A percentile compares a stretch with the other conserved stretches of the same genome.
Evolutionary conservation across 306 rosid genomes (phyloP).

Genomic region (Delonix regia): DNA sequence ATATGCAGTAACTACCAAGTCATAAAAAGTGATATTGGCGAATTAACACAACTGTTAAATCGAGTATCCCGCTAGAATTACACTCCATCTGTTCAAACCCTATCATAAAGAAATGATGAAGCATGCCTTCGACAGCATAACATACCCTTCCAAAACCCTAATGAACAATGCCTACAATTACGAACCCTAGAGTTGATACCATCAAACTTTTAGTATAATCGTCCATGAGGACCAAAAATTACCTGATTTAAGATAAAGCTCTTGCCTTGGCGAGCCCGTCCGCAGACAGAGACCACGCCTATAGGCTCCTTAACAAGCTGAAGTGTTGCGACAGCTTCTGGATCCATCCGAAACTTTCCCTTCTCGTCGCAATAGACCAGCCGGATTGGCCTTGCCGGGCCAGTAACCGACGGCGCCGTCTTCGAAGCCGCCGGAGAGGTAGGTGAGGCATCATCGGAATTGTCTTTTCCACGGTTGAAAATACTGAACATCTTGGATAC

Average conservation of each 20-base stretch:
- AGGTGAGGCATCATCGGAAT: conserved; percentile 56
- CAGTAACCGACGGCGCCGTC: conserved; percentile 58
- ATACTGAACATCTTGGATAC: conserved; percentile 44
- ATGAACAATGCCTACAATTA: conserved; percentile 18
- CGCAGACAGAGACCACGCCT: conserved; percentile 92
- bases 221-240: not conserved
- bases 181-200: not conserved
- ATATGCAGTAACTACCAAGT: not conserved
- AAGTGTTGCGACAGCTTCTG: conserved; percentile 85
- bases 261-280: conserved; percentile 96
- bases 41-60: not conserved
- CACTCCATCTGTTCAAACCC: not conserved
- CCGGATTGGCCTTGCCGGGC: conserved; percentile 83
- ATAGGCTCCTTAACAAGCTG: conserved; percentile 95
- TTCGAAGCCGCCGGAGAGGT: conserved; percentile 34
- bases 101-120: not conserved
- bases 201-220: not conserved
- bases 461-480: conserved; percentile 53
- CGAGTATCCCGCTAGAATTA: not conserved
- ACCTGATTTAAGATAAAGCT: conserved; percentile 92
- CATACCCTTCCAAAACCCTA: conserved; percentile 3
- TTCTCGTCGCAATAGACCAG: conserved; percentile 85
- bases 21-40: not conserved
- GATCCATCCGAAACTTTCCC: conserved; percentile 94
- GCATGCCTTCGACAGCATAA: not conserved